Percentiles rank a stretch among this genome's conserved stretches.
phyloP scores from a whole-genome alignment of 352 stramenopile species.

The Globisporangium lucens region DNA sequence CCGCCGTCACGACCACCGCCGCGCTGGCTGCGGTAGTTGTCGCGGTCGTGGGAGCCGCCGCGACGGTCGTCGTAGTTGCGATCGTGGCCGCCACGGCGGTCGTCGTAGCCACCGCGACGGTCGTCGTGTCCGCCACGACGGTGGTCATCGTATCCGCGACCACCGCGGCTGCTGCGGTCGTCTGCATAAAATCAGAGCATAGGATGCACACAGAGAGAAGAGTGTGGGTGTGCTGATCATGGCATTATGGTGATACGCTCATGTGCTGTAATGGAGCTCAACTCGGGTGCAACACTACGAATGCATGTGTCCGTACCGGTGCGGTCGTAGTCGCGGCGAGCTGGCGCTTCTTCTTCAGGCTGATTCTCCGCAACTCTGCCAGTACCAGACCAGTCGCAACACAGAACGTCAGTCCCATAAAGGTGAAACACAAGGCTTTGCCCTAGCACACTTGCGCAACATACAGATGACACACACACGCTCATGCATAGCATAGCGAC shows the following conservation, averaged over 20 bases:
- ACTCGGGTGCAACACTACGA: not conserved
- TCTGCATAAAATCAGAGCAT: constrained; percentile 12
- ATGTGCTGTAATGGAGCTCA: not conserved
- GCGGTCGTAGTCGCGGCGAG: constrained; percentile 25
- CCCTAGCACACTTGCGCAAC: not conserved
- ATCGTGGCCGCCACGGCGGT: constrained; percentile 19
- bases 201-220: not conserved
- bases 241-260: not conserved
- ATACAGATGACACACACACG: not conserved
- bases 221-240: not conserved
- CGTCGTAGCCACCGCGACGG: constrained; percentile 29
- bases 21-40: constrained; percentile 7
- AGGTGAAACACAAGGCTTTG: not conserved
- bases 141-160: constrained; percentile 23
- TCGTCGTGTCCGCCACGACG: constrained; percentile 16
- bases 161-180: constrained; percentile 29
- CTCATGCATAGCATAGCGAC: not conserved
- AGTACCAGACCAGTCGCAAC: not conserved
- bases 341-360: constrained; percentile 21
- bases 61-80: constrained; percentile 12
- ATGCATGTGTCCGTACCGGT: constrained; percentile 9
- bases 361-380: constrained; percentile 30
- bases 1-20: constrained; percentile 23
- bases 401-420: constrained; percentile 3
- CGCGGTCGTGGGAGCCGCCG: constrained; percentile 10